Percentiles rank a stretch among this genome's conserved stretches.
phyloP scores from a whole-genome alignment of 2,329 filamentous ascomycete species.

The Pseudocercospora musae region DNA sequence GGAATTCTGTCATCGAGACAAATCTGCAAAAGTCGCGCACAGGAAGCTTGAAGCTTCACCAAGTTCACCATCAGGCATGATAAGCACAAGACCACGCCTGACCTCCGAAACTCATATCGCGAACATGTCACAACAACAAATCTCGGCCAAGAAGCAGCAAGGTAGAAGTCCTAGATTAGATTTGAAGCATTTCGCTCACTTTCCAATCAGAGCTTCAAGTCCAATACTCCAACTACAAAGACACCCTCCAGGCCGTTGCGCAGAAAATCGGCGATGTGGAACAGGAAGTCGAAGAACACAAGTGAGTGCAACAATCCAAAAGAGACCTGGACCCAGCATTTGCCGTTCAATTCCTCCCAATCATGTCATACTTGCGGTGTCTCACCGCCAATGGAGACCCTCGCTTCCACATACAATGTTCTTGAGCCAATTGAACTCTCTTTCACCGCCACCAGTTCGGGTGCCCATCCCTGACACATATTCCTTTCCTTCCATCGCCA shows the following conservation, averaged over 20 bases:
- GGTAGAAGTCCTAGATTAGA: constrained; percentile 44
- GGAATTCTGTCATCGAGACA: background rate
- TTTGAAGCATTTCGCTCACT: background rate
- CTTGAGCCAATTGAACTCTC: constrained; percentile 31
- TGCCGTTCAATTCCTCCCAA: background rate
- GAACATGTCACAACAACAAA: constrained; percentile 49
- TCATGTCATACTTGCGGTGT: constrained; percentile 22
- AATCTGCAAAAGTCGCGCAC: background rate
- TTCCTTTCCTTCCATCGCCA: background rate
- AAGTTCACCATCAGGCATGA: too few species aligned
- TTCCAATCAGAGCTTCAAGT: constrained; percentile 65
- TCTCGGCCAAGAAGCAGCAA: constrained; percentile 69
- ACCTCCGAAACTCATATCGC: background rate
- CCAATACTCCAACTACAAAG: constrained; percentile 74
- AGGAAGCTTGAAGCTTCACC: too few species aligned
- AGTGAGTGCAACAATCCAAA: constrained; percentile 54
- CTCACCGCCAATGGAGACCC: constrained; percentile 25
- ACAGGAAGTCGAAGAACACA: constrained; percentile 96
- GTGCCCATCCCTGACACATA: background rate
- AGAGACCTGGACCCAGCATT: background rate
- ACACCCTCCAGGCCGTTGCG: constrained; percentile 81
- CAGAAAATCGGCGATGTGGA: constrained; percentile 97
- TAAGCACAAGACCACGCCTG: background rate
- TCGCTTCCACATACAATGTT: constrained; percentile 7
- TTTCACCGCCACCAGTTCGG: constrained; percentile 31